Evolutionary conservation across 2,329 filamentous ascomycete species (phyloP), one percentile per base, ranked within the genome.

Genomic region (Sporothrix mexicana): DNA sequence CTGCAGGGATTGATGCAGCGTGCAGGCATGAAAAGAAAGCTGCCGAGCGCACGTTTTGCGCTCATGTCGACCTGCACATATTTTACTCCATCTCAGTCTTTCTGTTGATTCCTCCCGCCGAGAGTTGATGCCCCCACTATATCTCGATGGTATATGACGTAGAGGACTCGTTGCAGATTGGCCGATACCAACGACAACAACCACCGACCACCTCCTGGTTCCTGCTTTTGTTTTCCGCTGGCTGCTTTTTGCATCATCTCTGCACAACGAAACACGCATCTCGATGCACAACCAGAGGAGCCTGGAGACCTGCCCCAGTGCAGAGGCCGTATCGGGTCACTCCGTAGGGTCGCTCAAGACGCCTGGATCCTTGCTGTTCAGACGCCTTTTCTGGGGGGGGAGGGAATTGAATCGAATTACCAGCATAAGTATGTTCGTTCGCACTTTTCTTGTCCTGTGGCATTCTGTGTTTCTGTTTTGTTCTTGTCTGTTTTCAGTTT

Each of bases 91-190:
- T 66, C 41, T 47, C 10, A 8, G 6, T 9, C 17, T 10, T 59
- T 59, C 23, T 36, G 25, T 36, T 30, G 15, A n/a, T n/a, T 41
- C 41, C n/a, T 30, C 41, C 57, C 25, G 36, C 30, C 30, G 30
- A 36, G 30, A 36, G 30, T 3, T 36, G 30, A 7, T 64, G 17
- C 15, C 59, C 36, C 36, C 59, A 23, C 59, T 13, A 36, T 36
- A 47, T 47, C 61, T 17, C 41, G 41, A 47, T 66, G 41, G 61
- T 20, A 41, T 43, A 66, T 66, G 61, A 66, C 61, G 61, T 66
- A 66, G 61, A 66, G 41, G 61, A 47, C 6, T 47, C 41, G 23
- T 2, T 43, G n/a, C n/a, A 17, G 8, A 43, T 25, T 66, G 41
- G n/a, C 36, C 47, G 41, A 45, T 66, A 41, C n/a, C 9, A 36